Evolutionary conservation across 176 grass and related monocot species (phyloP), one percentile per base, ranked within the genome.

Genomic region (Lolium rigidum): DNA sequence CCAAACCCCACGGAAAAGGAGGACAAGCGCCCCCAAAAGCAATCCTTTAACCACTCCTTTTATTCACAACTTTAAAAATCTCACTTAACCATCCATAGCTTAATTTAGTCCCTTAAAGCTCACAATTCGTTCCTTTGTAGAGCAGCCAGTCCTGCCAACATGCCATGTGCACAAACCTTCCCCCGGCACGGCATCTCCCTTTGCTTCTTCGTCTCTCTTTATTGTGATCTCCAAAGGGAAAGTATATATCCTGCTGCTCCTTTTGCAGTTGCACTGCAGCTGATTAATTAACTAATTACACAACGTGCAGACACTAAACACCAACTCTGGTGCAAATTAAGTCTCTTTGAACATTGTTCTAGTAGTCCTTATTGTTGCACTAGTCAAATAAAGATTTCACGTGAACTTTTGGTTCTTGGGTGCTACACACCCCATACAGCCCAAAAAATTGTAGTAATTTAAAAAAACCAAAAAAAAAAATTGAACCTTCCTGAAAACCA

Each of bases 81-180:
- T 67, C 48, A 78, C 82, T 84, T 62, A 78, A 26, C 11, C 16
- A 50, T 25, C 15, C 16, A 58, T n/a, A 49, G 65, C 66, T 26
- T 64, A 54, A 9, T 5, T 79, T 82, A 52, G 59, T 74, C 47
- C n/a, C 78, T 78, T 77, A 81, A 88, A 88, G 82, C 63, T 54
- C 62, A 72, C 62, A 72, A 87, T 90, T 90, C 88, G 78, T 87
- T 85, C 13, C 85, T 89, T 87, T 51, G 85, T 52, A 76, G 80
- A 87, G 39, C 52, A 20, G 54, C 16, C 51, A 79, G 76, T 41
- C 66, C 79, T 86, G 37, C 86, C 84, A 93, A 80, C 91, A 95
- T 41, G 77, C 86, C 94, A 95, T 89, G 91, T 88, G 86, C 90
- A n/a, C 22, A 88, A 55, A 81, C 84, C 83, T 90, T 79, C 57